phyloP scores from a whole-genome alignment of 352 stramenopile genomes.

The Hyaloperonospora arabidopsidis region DNA sequence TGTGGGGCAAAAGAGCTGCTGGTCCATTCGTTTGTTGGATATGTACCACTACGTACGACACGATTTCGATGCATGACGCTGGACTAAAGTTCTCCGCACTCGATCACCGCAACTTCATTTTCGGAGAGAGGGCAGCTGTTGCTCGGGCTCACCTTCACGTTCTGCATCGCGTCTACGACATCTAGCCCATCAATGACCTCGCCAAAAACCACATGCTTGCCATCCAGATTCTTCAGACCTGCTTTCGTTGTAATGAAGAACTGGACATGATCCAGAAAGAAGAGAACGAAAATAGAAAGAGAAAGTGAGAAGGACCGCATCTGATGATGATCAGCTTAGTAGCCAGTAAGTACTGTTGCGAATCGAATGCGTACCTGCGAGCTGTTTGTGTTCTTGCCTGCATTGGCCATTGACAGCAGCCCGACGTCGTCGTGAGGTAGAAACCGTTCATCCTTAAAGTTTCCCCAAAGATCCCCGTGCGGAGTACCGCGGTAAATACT shows the following conservation, averaged over 20 bases:
- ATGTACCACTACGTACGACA: neutral
- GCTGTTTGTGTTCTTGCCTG: slow-evolving; percentile 61
- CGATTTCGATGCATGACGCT: too few species aligned
- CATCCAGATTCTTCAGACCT: slow-evolving; percentile 72
- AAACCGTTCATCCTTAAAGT: slow-evolving; percentile 81
- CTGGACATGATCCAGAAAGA: slow-evolving; percentile 16
- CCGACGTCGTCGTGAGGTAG: slow-evolving; percentile 62
- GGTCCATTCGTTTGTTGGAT: too few species aligned
- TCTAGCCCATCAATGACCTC: slow-evolving; percentile 82
- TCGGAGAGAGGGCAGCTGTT: slow-evolving; percentile 43
- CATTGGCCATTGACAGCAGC: slow-evolving; percentile 79
- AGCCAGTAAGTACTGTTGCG: slow-evolving; percentile 2
- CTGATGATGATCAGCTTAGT: too few species aligned
- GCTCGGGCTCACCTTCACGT: slow-evolving; percentile 42
- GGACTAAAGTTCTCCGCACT: slow-evolving; percentile 49
- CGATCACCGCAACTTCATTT: slow-evolving; percentile 56
- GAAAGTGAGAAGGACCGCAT: too few species aligned
- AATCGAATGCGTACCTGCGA: slow-evolving; percentile 42
- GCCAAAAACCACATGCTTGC: slow-evolving; percentile 96
- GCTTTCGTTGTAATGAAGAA: slow-evolving; percentile 78
- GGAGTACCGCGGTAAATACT: slow-evolving; percentile 70
- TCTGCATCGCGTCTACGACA: slow-evolving; percentile 65
- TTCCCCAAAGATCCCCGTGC: slow-evolving; percentile 67
- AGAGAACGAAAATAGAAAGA: neutral
- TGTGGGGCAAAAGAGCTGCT: too few species aligned